Evolutionary conservation across 192 early-diverging fungal genomes (phyloP).

Genomic region (Thamnidium elegans): DNA sequence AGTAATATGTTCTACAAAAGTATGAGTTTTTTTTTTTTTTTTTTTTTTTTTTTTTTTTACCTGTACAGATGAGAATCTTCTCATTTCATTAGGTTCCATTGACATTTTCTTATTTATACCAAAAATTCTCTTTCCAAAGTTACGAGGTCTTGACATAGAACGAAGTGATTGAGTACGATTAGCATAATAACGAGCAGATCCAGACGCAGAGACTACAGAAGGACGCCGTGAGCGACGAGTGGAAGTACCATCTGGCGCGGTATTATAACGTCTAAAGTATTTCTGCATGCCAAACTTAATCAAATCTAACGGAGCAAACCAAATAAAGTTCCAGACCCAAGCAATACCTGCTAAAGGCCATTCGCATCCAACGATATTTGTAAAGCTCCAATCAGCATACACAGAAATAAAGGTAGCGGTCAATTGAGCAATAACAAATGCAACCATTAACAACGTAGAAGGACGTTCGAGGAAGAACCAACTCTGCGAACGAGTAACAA

Average conservation of each 20-base stretch:
- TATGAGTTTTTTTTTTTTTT: neutral
- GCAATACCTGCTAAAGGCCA: constrained; percentile 71
- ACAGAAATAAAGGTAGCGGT: constrained; percentile 79
- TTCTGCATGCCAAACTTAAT: constrained; percentile 70
- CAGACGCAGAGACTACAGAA: constrained; percentile 23
- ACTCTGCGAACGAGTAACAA: constrained; percentile 69
- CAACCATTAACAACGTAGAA: constrained; percentile 58
- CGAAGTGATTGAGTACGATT: constrained; percentile 36
- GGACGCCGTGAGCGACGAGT: constrained; percentile 17
- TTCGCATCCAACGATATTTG: constrained; percentile 63
- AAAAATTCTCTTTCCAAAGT: constrained; percentile 31
- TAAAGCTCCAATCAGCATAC: constrained; percentile 81
- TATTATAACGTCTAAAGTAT: constrained; percentile 33
- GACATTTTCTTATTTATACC: constrained; percentile 54
- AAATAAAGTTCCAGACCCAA: constrained; percentile 78
- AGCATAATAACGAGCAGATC: constrained; percentile 33
- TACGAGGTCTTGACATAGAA: constrained; percentile 29
- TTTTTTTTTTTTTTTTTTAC: constrained; percentile 29
- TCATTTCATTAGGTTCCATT: constrained; percentile 65
- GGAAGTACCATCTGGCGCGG: neutral
- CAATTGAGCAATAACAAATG: constrained; percentile 70
- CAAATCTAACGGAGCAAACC: constrained; percentile 73
- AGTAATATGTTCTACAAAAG: too few relatives aligned
- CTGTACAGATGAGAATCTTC: constrained; percentile 72
- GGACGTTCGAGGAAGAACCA: constrained; percentile 73